Evolutionary conservation across 371 early-diverging fungal genomes (phyloP), one percentile per base, ranked within the genome.

Genomic region (Mortierella sp.): DNA sequence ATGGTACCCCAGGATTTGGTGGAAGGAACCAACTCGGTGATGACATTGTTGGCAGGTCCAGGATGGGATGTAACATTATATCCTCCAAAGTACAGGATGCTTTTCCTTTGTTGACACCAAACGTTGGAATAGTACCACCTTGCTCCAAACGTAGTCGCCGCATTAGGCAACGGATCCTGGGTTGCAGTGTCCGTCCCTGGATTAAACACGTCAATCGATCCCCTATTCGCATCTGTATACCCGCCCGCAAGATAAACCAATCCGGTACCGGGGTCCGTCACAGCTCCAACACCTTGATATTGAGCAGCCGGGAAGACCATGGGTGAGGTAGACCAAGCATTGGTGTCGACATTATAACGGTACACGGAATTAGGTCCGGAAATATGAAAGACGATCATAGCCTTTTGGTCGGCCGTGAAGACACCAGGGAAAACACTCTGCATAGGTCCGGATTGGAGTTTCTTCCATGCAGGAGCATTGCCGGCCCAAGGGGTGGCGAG

Each of bases 21-120:
- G 7, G 74, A 13, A 2, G 79, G 76, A 4, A 47, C 31, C 41
- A 50, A 79, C 22, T 79, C 79, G 39, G 72, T 68, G 26, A 79
- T 66, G 0, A 53, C 61, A 26, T 75, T 71, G 4, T 34, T 64
- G 16, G 50, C 11, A 0, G 29, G 29, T 11, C 37, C 19, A 0
- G 64, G 2, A 1, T 64, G 13, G 26, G 64, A 13, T 2, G 44
- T 4, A 4, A 40, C 31, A 45, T 71, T 53, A 16, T 75, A 79
- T 2, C 79, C 79, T 24, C 79, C 79, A 71, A 75, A 79, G 44
- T 71, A 71, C 39, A 79, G 11, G 48, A 74, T 71, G 37, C 76
- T 79, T 14, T 66, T 68, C 44, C 79, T 61, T 1, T 71, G 26
- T 9, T 65, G n/a, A 4, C 58, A 65, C 75, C 71, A 79, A 13